Conservation (phyloP, 2,329 filamentous ascomycete genomes). For the Diplodia scrobiculata region DNA sequence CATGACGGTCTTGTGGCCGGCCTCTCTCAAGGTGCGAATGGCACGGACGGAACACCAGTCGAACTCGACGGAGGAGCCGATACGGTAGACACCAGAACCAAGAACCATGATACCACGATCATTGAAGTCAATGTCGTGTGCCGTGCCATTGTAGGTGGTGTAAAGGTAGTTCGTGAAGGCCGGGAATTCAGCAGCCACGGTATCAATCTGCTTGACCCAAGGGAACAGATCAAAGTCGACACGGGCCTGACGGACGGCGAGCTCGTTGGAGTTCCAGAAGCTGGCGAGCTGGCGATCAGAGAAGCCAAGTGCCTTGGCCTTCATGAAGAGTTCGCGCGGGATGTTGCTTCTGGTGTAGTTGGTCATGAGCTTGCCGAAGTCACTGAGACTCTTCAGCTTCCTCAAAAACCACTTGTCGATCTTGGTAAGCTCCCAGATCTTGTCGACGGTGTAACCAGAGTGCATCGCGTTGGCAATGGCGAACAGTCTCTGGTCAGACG, state of each 20-base stretch:
- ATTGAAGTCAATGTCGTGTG: slow-evolving; percentile 79
- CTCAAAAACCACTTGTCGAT: slow-evolving; percentile 99
- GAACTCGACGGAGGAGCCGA: slow-evolving; percentile 96
- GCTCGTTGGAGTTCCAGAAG: slow-evolving; percentile 92
- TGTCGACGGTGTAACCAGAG: slow-evolving; percentile 87
- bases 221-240: slow-evolving; percentile 85
- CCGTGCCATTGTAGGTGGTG: slow-evolving; percentile 88
- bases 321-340: slow-evolving; percentile 67
- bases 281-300: slow-evolving; percentile 90
- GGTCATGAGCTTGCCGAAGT: slow-evolving; percentile 81
- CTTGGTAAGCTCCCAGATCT: slow-evolving; percentile 97
- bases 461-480: slow-evolving; percentile 98
- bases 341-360: slow-evolving; percentile 68
- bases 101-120: slow-evolving; percentile 96
- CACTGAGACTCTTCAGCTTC: slow-evolving; percentile 85
- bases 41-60: slow-evolving; percentile 98
- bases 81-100: slow-evolving; percentile 93
- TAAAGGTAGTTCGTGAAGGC: slow-evolving; percentile 95
- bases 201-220: slow-evolving; percentile 97
- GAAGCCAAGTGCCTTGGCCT: slow-evolving; percentile 93
- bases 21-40: slow-evolving; percentile 82
- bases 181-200: slow-evolving; percentile 94
- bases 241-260: slow-evolving; percentile 80
- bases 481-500: slow-evolving; percentile 94
- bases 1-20: slow-evolving; percentile 93